Evolutionary conservation across 139 green algal genomes (phyloP), one percentile per base, ranked within the genome.

Genomic region (Tetratostichococcus sp.): DNA sequence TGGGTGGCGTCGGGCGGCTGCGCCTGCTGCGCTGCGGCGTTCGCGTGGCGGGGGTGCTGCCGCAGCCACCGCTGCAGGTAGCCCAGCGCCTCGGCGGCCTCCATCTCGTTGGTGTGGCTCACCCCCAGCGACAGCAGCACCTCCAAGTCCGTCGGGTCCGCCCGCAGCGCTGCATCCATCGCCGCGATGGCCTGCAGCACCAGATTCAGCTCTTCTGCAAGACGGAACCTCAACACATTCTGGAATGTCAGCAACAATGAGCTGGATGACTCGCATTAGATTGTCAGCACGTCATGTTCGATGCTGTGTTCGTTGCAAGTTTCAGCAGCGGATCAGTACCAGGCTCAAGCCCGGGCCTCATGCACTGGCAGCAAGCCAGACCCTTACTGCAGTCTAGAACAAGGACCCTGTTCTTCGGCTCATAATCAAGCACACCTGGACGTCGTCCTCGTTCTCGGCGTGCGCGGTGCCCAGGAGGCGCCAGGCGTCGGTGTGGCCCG

Each of bases 401-500:
- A n/a, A n/a, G n/a, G n/a, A n/a, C n/a, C n/a, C n/a, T n/a, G n/a
- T n/a, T n/a, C n/a, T n/a, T n/a, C n/a, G n/a, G 39, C 39, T 50
- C 39, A 50, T 11, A 50, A 11, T n/a, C n/a, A 11, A 11, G 39
- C 39, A 6, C 71, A 87, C 90, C 80, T 93, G 86, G 26, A 80
- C 74, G 79, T 99, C 96, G 76, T 99, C 93, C 79, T 99, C 96
- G 68, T 99, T 99, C 85, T 99, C 96, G 22, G 96, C 96, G 39
- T 99, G 93, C 65, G 95, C 91, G 1, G 87, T 95, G 26, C 96
- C 96, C 75, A 99, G 88, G 84, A 99, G 84, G 71, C 90, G 86
- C 96, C 96, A 99, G 0, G 91, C 92, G 69, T 97, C 89, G 17
- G 86, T 82, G 74, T 94, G 94, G 72, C 83, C 62, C 1, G 87